phyloP scores from a whole-genome alignment of 495 filamentous ascomycete species.

The Trichoderma erinaceum region DNA sequence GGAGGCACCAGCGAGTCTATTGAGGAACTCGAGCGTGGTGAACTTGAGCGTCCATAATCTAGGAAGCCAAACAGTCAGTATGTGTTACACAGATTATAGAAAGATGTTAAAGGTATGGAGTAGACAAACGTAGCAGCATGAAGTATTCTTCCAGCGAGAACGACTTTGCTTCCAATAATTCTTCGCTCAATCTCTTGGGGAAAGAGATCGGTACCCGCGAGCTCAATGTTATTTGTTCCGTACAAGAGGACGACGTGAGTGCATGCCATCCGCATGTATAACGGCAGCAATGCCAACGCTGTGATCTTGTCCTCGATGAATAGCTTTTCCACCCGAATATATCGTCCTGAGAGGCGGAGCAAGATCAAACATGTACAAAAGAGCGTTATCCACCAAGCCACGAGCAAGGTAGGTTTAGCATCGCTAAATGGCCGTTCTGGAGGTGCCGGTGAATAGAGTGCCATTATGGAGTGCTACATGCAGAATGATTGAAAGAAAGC shows the following conservation, averaged over 20 bases:
- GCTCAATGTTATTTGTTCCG: slow-evolving; percentile 64
- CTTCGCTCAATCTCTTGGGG: slow-evolving; percentile 34
- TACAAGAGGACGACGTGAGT: slow-evolving; percentile 64
- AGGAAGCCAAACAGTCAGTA: neutral
- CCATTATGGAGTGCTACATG: slow-evolving; percentile 11
- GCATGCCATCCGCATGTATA: slow-evolving; percentile 60
- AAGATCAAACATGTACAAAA: slow-evolving; percentile 64
- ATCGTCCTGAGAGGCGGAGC: slow-evolving; percentile 58
- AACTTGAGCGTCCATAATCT: slow-evolving; percentile 78
- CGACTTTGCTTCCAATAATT: slow-evolving; percentile 42
- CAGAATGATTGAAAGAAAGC: neutral
- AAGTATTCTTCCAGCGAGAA: slow-evolving; percentile 46
- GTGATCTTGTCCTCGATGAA: slow-evolving; percentile 73
- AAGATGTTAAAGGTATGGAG: neutral
- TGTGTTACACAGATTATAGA: neutral
- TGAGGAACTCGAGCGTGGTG: slow-evolving; percentile 70
- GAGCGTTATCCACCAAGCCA: slow-evolving; percentile 70
- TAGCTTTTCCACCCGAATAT: slow-evolving; percentile 58
- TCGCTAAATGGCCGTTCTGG: slow-evolving; percentile 38
- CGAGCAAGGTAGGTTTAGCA: slow-evolving; percentile 59
- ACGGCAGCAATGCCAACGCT: slow-evolving; percentile 59
- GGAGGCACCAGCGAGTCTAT: slow-evolving; percentile 45
- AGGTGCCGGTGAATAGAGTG: slow-evolving; percentile 39
- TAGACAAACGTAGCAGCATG: slow-evolving; percentile 48
- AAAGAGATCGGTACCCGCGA: slow-evolving; percentile 23